phyloP scores from a whole-genome alignment of 495 filamentous ascomycete species.

The Tuber magnatum region DNA sequence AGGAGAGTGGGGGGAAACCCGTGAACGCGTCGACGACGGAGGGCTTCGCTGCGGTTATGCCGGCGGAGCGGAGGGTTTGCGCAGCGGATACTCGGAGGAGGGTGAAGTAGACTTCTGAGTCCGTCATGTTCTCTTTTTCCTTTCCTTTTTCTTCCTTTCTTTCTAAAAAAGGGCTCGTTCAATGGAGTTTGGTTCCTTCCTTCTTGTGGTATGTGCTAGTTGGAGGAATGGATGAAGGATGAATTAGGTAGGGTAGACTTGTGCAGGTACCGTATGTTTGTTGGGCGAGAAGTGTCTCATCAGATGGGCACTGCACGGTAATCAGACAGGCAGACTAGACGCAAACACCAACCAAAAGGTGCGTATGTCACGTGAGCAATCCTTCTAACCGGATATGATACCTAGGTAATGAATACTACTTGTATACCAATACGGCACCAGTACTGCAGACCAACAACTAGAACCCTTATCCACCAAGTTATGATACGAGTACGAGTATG shows the following conservation, averaged over 20 bases:
- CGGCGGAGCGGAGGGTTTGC: conserved; percentile 37
- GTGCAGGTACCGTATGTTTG: background rate
- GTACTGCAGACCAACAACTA: too few relatives aligned
- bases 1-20: conserved; percentile 11
- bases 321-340: background rate
- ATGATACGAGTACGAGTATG: too few relatives aligned
- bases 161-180: background rate
- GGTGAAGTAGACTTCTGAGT: conserved; percentile 39
- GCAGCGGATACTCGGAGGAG: conserved; percentile 38
- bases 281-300: background rate
- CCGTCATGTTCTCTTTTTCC: conserved; percentile 26
- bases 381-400: too few relatives aligned
- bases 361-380: too few relatives aligned
- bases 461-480: too few relatives aligned
- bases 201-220: background rate
- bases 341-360: background rate
- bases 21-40: conserved; percentile 40
- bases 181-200: background rate
- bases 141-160: background rate
- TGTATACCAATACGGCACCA: too few relatives aligned
- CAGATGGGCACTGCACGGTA: too few relatives aligned
- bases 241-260: background rate
- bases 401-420: too few relatives aligned
- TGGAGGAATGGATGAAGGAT: background rate
- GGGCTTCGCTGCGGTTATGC: conserved; percentile 39